Conservation (phyloP, 768 basidiomycete genomes). For the Russula brevipes region DNA sequence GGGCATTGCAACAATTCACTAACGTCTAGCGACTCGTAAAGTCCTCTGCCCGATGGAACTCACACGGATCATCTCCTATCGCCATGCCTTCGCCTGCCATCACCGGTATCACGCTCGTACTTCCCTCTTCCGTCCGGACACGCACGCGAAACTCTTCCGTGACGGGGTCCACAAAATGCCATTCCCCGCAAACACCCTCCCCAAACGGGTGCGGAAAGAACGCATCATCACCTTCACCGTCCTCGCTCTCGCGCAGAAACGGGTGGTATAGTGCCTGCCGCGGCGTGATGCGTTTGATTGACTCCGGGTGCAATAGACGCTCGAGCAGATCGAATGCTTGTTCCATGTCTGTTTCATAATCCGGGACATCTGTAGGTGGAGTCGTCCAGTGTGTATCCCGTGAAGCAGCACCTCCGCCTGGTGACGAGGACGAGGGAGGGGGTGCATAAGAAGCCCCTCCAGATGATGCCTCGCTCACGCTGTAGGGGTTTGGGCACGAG, state of each 20-base stretch:
- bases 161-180: slow-evolving; percentile 57
- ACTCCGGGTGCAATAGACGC: slow-evolving; percentile 68
- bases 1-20: not conserved
- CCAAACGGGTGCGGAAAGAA: slow-evolving; percentile 66
- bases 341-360: slow-evolving; percentile 52
- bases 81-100: slow-evolving; percentile 33
- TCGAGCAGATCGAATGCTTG: slow-evolving; percentile 72
- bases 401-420: slow-evolving; percentile 26
- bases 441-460: slow-evolving; percentile 29
- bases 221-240: slow-evolving; percentile 64
- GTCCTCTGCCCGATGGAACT: slow-evolving; percentile 28
- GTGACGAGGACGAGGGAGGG: slow-evolving; percentile 28
- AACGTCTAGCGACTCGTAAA: not conserved
- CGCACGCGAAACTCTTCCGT: slow-evolving; percentile 52
- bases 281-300: slow-evolving; percentile 72
- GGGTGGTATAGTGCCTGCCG: slow-evolving; percentile 69
- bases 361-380: slow-evolving; percentile 34
- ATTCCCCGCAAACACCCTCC: slow-evolving; percentile 57
- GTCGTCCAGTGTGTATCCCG: slow-evolving; percentile 27
- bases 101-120: slow-evolving; percentile 24
- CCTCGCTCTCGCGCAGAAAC: slow-evolving; percentile 53
- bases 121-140: slow-evolving; percentile 32
- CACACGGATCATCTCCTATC: slow-evolving; percentile 34
- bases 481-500: slow-evolving; percentile 52
- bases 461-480: slow-evolving; percentile 16